phyloP scores from a whole-genome alignment of 2,329 filamentous ascomycete species.

The Arthrobotrys iridis region DNA sequence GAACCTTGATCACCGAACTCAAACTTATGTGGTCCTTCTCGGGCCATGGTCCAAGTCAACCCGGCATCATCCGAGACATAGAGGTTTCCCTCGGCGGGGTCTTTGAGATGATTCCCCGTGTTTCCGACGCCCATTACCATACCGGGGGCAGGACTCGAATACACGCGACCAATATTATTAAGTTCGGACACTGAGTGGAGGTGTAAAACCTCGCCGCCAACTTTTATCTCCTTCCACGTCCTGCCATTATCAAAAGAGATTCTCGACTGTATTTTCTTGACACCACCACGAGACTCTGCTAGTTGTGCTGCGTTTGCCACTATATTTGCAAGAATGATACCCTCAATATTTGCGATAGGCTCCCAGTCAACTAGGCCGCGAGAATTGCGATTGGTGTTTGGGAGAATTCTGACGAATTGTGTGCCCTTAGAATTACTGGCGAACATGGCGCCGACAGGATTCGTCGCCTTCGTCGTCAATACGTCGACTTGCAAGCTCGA shows the following conservation, averaged over 20 bases:
- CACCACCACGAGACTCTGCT: constrained; percentile 59
- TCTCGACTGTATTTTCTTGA: constrained; percentile 77
- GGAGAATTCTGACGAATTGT: constrained; percentile 90
- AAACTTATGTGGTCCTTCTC: constrained; percentile 88
- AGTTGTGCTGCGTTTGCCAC: constrained; percentile 87
- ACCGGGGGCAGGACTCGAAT: constrained; percentile 91
- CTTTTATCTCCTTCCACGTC: constrained; percentile 79
- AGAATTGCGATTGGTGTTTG: constrained; percentile 86
- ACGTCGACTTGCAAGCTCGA: constrained; percentile 98
- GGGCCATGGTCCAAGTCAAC: constrained; percentile 78
- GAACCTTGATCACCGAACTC: constrained; percentile 95
- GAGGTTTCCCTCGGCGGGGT: constrained; percentile 78
- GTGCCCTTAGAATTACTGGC: constrained; percentile 98
- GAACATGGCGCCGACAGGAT: constrained; percentile 85
- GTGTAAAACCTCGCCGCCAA: constrained; percentile 75
- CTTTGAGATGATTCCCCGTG: constrained; percentile 76
- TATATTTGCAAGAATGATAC: constrained; percentile 87
- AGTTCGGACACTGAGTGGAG: constrained; percentile 91
- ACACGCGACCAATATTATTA: constrained; percentile 83
- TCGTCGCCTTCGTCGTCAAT: constrained; percentile 72
- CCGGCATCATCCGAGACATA: constrained; percentile 93
- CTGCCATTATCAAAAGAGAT: constrained; percentile 97
- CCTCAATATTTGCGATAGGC: constrained; percentile 89
- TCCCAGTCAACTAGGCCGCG: constrained; percentile 90
- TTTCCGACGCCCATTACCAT: constrained; percentile 95